Percentiles rank a stretch among this genome's conserved stretches.
Evolutionary conservation across 495 filamentous ascomycete species (phyloP).

Genomic region (Neurospora intermedia): DNA sequence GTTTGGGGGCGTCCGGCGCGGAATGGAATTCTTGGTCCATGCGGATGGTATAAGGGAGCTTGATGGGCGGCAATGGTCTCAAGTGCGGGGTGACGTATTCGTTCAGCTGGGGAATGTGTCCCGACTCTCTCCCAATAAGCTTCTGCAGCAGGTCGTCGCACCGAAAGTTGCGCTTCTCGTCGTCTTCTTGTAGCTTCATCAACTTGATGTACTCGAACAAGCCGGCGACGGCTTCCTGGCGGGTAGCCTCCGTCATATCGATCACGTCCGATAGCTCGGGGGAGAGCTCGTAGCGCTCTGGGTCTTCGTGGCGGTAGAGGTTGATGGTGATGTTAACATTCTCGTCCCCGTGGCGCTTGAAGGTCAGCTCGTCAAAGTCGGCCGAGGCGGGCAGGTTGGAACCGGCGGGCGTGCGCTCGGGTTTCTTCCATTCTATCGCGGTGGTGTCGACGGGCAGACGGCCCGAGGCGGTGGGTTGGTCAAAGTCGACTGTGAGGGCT

Average conservation of each 20-base stretch:
- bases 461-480: constrained; percentile 35
- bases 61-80: constrained; percentile 67
- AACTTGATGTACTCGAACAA: constrained; percentile 92
- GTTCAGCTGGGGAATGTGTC: constrained; percentile 83
- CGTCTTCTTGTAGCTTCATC: constrained; percentile 80
- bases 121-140: constrained; percentile 63
- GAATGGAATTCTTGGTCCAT: constrained; percentile 74
- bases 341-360: constrained; percentile 84
- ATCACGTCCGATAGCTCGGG: constrained; percentile 68
- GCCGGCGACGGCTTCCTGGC: constrained; percentile 74
- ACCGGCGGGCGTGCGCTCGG: constrained; percentile 42
- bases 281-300: constrained; percentile 72
- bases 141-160: constrained; percentile 73
- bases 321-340: constrained; percentile 88
- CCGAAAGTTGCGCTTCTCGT: constrained; percentile 81
- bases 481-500: constrained; percentile 76
- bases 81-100: constrained; percentile 67
- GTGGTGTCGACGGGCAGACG: constrained; percentile 48
- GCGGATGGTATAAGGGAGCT: constrained; percentile 86
- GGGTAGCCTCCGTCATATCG: constrained; percentile 77
- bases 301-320: constrained; percentile 71
- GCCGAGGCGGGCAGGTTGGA: constrained; percentile 42
- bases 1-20: constrained; percentile 32
- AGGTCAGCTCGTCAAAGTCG: constrained; percentile 86
- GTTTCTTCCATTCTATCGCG: constrained; percentile 62